Conservation (phyloP, 2,329 filamentous ascomycete genomes). For the Remersonia thermophila region DNA sequence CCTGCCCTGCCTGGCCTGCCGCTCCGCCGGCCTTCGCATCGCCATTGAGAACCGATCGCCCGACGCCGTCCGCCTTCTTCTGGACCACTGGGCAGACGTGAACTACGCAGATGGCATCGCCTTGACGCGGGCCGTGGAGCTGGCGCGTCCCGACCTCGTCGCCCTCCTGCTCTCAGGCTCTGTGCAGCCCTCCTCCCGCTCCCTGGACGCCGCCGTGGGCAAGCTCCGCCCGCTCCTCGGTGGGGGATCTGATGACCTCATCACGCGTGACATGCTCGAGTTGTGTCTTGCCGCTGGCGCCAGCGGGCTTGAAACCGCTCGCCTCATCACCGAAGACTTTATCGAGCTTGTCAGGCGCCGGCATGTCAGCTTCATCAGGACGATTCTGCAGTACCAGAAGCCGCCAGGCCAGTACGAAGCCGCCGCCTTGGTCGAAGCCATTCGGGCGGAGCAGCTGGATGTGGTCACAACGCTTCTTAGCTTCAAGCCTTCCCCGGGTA, state of each 20-base stretch:
- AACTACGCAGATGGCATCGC: conserved; percentile 16
- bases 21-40: conserved; percentile 16
- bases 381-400: conserved; percentile 12
- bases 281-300: conserved; percentile 16
- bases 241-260: conserved; percentile 3
- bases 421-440: conserved; percentile 15
- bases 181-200: conserved; percentile 13
- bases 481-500: conserved; percentile 12
- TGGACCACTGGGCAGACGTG: conserved; percentile 18
- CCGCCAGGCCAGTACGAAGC: conserved; percentile 14
- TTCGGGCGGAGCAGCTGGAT: conserved; percentile 14
- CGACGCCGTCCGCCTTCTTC: conserved; percentile 12
- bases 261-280: conserved; percentile 13
- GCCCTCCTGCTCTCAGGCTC: conserved; percentile 15
- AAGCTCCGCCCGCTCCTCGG: conserved; percentile 10
- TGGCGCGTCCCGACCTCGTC: conserved; percentile 14
- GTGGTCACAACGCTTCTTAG: conserved; percentile 15
- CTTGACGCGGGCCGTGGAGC: conserved; percentile 15
- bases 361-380: conserved; percentile 12
- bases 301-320: conserved; percentile 14
- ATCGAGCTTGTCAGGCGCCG: conserved; percentile 13
- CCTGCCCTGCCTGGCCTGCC: conserved; percentile 16
- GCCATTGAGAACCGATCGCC: conserved; percentile 17
- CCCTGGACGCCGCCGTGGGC: conserved; percentile 16
- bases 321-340: conserved; percentile 15